Base-by-base conservation (phyloP, 1,284 basidiomycete genomes). In the Xerocomus nothofagi region DNA sequence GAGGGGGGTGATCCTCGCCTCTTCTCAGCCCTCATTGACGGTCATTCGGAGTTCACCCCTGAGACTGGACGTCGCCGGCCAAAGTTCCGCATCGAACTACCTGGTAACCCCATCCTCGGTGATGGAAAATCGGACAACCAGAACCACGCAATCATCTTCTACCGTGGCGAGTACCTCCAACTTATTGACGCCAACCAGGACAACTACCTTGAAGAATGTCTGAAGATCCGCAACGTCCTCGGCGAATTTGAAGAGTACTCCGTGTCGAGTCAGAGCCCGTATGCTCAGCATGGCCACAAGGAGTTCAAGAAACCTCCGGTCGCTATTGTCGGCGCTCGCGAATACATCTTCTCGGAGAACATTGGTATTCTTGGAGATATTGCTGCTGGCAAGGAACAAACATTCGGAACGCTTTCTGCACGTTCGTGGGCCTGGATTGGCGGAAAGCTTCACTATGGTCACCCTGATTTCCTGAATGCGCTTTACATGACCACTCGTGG, bases 301-400 rank as follows among this genome's bases (percentile, higher is more conserved):
- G 91, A 96, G 62, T 94, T 95, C 78, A 83, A 82, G 69, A 85
- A 85, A 60, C 73, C 89, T 43, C 96, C 96, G 15, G 92, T 99
- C 30, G 97, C 97, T 17, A 99, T 99, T 62, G 89, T 99, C 55
- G 96, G 97, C 71, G 94, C 96, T 18, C 86, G 97, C 73, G 97
- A 99, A 78, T 99, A 99, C 73, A 98, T 99, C 71, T 99, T 99
- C 78, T 99, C 97, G 44, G 97, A 99, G 77, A 98, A 98, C 73
- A 99, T 99, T 60, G 96, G 96, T 82, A 96, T 99, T 62, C 80
- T 99, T 42, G 96, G 96, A 72, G 96, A 99, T 72, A 82, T 99
- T 45, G 96, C 96, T 42, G 96, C 96, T 56, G 96, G 97, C 27
- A 99, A 99, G 78, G 97, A 99, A 73, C 96, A 99, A 73, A 99